A percentile compares a stretch with the other conserved stretches of the same genome.
Evolutionary conservation across 2,329 filamentous ascomycete genomes (phyloP).

Genomic region (Hymenoscyphus occultus): DNA sequence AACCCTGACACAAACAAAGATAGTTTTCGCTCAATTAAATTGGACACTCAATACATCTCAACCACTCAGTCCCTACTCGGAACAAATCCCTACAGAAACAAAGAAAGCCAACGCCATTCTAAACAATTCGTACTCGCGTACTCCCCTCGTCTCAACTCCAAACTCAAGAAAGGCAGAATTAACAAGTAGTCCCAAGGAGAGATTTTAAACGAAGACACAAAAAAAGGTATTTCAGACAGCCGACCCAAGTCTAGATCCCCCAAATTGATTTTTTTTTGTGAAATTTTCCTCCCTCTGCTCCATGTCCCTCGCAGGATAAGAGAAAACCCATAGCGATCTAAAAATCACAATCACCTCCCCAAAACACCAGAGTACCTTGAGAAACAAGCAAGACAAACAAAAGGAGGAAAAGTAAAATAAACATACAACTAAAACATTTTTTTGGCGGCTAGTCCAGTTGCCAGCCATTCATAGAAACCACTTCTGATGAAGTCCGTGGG

Average conservation of each 20-base stretch:
- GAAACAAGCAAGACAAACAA: background rate
- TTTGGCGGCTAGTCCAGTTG: background rate
- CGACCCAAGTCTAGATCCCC: background rate
- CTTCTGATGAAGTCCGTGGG: background rate
- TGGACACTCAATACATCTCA: background rate
- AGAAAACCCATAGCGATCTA: background rate
- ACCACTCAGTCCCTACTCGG: background rate
- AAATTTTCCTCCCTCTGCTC: background rate
- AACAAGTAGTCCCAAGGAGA: background rate
- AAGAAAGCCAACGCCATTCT: background rate
- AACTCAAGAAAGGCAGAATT: background rate
- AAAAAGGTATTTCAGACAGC: background rate
- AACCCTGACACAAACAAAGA: no score
- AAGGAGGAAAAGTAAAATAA: background rate
- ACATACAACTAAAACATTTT: background rate
- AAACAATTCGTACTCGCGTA: background rate
- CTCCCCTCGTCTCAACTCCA: background rate
- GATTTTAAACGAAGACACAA: background rate
- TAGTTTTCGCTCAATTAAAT: no score
- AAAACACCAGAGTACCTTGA: background rate
- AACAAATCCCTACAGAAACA: background rate
- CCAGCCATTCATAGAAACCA: background rate
- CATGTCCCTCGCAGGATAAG: background rate
- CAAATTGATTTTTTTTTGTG: background rate
- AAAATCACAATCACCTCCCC: background rate